Conservation (phyloP, 148 eudicot species). For the Amaranthus hypochondriacus region DNA sequence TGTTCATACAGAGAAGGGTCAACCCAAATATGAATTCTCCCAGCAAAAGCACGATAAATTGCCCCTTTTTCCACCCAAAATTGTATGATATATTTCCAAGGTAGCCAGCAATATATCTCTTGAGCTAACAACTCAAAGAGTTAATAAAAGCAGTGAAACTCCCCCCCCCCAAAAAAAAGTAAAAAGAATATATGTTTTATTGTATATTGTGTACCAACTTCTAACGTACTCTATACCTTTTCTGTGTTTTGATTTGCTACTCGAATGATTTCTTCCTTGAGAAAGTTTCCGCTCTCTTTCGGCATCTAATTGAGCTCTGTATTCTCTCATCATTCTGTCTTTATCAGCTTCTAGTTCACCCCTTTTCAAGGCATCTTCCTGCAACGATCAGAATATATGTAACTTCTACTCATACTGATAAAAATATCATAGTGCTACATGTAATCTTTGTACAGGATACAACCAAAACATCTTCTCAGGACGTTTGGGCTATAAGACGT, state of each 20-base stretch:
- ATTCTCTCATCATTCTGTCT: slow-evolving; percentile 96
- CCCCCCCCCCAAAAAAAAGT: not conserved
- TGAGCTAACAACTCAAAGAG: not conserved
- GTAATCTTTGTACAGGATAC: not conserved
- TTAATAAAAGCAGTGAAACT: not conserved
- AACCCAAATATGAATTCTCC: too few relatives aligned
- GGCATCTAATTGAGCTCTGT: slow-evolving; percentile 91
- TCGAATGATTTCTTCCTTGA: slow-evolving; percentile 86
- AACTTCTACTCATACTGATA: not conserved
- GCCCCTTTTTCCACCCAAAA: too few relatives aligned
- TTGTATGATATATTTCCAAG: too few relatives aligned
- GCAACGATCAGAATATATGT: slow-evolving; percentile 4
- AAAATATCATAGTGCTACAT: not conserved
- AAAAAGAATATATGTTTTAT: not conserved
- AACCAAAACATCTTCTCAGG: not conserved
- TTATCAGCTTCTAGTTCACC: slow-evolving; percentile 98
- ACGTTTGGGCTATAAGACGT: not conserved
- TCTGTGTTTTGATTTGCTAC: slow-evolving; percentile 60
- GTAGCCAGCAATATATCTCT: not conserved
- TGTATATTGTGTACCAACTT: not conserved
- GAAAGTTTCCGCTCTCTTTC: slow-evolving; percentile 92
- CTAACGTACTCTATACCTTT: slow-evolving; percentile 44
- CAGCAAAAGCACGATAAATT: too few relatives aligned
- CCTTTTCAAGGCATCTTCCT: slow-evolving; percentile 90
- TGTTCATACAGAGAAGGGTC: too few relatives aligned